These are phyloP conservation scores for Coprinopsis strossmayeri DNA, from an alignment of 768 basidiomycete species.

Conservation along the genomic window DNA sequence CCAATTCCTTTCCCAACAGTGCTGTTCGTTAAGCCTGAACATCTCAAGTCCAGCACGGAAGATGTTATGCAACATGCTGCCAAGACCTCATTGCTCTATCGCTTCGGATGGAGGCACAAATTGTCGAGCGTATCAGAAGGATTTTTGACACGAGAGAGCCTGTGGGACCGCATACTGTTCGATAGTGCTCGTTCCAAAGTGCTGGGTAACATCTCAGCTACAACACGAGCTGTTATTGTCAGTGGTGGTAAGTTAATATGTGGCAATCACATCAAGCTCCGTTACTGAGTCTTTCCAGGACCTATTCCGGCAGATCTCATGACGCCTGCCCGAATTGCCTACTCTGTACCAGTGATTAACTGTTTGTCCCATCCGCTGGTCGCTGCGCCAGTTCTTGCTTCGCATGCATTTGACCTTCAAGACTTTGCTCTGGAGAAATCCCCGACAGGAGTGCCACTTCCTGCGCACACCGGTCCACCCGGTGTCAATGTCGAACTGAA, in stretches of 20 bases:
- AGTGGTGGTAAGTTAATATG: constrained; percentile 52
- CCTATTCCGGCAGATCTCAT: constrained; percentile 41
- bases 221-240: constrained; percentile 62
- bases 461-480: constrained; percentile 67
- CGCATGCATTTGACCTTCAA: constrained; percentile 84
- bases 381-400: constrained; percentile 72
- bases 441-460: constrained; percentile 21
- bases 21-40: constrained; percentile 63
- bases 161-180: constrained; percentile 83
- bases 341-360: constrained; percentile 73
- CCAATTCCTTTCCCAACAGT: constrained; percentile 73
- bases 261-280: background rate
- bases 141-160: constrained; percentile 65
- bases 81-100: constrained; percentile 45
- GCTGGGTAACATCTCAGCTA: constrained; percentile 53
- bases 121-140: constrained; percentile 61
- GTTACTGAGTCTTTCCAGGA: constrained; percentile 28
- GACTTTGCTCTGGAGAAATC: constrained; percentile 39
- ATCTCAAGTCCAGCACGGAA: constrained; percentile 48
- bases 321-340: constrained; percentile 61
- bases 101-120: constrained; percentile 77
- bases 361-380: constrained; percentile 55
- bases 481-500: constrained; percentile 82
- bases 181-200: constrained; percentile 55
- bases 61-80: constrained; percentile 50